A percentile compares a stretch with the other conserved stretches of the same genome.
These are phyloP conservation scores for Pseudocercospora fijiensis DNA, from an alignment of 2,329 filamentous ascomycete genomes.

Conservation along the genomic window DNA sequence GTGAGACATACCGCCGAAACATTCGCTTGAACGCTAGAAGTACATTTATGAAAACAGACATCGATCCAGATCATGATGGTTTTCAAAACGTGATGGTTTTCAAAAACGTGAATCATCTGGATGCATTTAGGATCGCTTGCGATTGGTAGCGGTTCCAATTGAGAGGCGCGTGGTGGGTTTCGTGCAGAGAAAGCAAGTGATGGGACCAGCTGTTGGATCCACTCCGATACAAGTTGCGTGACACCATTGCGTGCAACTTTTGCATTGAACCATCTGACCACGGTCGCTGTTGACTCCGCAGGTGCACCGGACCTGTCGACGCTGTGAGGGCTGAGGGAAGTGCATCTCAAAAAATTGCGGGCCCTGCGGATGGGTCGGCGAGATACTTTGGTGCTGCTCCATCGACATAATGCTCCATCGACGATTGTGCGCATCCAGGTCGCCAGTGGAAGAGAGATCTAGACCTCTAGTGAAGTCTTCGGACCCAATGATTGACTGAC, in stretches of 20 bases:
- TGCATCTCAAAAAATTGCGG: slow-evolving; percentile 29
- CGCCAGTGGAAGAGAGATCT: slow-evolving; percentile 26
- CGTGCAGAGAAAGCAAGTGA: slow-evolving; percentile 54
- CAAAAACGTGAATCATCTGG: too few relatives aligned
- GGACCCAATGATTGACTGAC: slow-evolving; percentile 20
- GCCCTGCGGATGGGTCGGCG: slow-evolving; percentile 20
- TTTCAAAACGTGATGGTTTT: too few relatives aligned
- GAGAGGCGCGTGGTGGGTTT: slow-evolving; percentile 18
- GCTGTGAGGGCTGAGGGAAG: slow-evolving; percentile 42
- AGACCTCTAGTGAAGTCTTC: slow-evolving; percentile 22
- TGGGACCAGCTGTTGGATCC: slow-evolving; percentile 45
- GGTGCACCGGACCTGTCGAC: slow-evolving; percentile 53
- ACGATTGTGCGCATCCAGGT: slow-evolving; percentile 46
- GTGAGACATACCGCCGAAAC: slow-evolving; percentile 10
- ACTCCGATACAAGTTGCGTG: slow-evolving; percentile 60
- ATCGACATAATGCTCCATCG: slow-evolving; percentile 48
- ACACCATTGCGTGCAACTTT: slow-evolving; percentile 63
- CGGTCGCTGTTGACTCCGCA: slow-evolving; percentile 57
- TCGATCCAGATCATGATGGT: not conserved
- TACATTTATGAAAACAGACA: slow-evolving; percentile 1
- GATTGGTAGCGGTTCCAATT: slow-evolving; percentile 7
- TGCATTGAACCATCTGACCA: slow-evolving; percentile 62
- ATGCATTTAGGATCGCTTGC: slow-evolving; percentile 5
- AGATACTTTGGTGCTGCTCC: slow-evolving; percentile 45
- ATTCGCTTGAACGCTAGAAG: slow-evolving; percentile 21